Evolutionary conservation across 495 filamentous ascomycete species (phyloP).

Genomic region (Astrothelium subdiscretum): DNA sequence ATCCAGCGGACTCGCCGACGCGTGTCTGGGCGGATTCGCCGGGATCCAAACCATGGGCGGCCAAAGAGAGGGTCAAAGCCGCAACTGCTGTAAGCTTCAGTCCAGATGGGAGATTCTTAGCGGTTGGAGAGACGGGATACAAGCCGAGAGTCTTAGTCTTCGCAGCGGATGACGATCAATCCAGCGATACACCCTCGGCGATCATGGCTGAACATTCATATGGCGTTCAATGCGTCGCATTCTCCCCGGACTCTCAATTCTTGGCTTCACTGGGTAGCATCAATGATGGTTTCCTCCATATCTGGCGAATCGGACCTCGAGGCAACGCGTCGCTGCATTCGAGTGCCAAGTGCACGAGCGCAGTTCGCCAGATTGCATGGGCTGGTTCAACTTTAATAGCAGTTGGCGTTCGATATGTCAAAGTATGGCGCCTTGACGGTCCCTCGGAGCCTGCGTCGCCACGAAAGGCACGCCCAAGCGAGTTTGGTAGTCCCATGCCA

Average conservation of each 20-base stretch:
- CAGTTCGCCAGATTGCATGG: slow-evolving; percentile 77
- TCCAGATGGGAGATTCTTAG: slow-evolving; percentile 76
- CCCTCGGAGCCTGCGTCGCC: slow-evolving; percentile 32
- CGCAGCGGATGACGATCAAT: slow-evolving; percentile 59
- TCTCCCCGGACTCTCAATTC: slow-evolving; percentile 77
- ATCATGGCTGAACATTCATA: slow-evolving; percentile 83
- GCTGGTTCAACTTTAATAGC: slow-evolving; percentile 61
- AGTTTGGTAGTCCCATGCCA: slow-evolving; percentile 31
- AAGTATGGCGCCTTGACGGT: slow-evolving; percentile 80
- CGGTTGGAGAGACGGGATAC: slow-evolving; percentile 93
- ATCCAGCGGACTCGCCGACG: slow-evolving; percentile 30
- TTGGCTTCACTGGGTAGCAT: slow-evolving; percentile 76
- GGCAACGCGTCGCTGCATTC: slow-evolving; percentile 79
- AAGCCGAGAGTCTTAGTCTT: slow-evolving; percentile 85
- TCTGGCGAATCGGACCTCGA: slow-evolving; percentile 75
- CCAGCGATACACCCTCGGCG: slow-evolving; percentile 70
- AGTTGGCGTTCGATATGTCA: slow-evolving; percentile 82
- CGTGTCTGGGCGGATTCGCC: slow-evolving; percentile 48
- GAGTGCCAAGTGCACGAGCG: slow-evolving; percentile 86
- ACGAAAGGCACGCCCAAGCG: slow-evolving; percentile 26
- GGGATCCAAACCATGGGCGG: slow-evolving; percentile 63
- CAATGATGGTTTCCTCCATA: slow-evolving; percentile 88
- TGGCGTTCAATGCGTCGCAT: slow-evolving; percentile 77
- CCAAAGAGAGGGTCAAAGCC: slow-evolving; percentile 84
- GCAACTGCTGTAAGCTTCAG: slow-evolving; percentile 90